A percentile compares a stretch with the other conserved stretches of the same genome.
These are phyloP conservation scores for Nepenthes alata DNA, from an alignment of 179 eudicot genomes.

Conservation along the genomic window DNA sequence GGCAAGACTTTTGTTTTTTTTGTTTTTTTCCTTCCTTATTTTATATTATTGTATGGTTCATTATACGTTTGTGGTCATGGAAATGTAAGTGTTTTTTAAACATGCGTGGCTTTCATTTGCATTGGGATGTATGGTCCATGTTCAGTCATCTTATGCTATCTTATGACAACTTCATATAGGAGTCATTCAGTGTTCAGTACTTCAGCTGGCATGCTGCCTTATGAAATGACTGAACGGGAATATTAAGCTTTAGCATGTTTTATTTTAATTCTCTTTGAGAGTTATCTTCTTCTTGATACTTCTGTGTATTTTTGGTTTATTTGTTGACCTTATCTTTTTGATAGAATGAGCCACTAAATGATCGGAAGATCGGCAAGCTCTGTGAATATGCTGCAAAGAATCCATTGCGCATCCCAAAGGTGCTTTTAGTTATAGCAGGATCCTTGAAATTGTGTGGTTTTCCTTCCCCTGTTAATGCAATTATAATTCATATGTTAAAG, in stretches of 20 bases:
- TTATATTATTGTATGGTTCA: too few species aligned
- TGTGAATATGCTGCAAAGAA: slow-evolving; percentile 93
- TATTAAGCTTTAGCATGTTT: background rate
- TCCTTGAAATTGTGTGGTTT: background rate
- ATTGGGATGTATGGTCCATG: too few species aligned
- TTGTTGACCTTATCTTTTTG: slow-evolving; percentile 8
- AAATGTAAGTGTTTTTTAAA: too few species aligned
- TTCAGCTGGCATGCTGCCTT: background rate
- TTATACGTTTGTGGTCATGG: too few species aligned
- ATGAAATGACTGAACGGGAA: background rate
- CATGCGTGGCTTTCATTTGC: too few species aligned
- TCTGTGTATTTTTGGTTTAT: slow-evolving; percentile 1
- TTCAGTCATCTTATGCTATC: background rate
- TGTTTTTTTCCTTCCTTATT: too few species aligned
- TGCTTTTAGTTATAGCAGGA: slow-evolving; percentile 12
- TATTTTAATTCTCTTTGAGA: background rate
- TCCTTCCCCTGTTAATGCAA: background rate
- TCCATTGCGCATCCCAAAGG: slow-evolving; percentile 94
- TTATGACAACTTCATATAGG: background rate
- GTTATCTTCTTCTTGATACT: background rate
- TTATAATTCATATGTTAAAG: too few species aligned
- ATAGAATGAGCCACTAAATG: slow-evolving; percentile 85
- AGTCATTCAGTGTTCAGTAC: background rate
- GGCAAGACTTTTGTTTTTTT: too few species aligned
- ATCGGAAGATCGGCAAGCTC: slow-evolving; percentile 81